A percentile compares a stretch with the other conserved stretches of the same genome.
Conservation (phyloP, 768 basidiomycete species). For the Tephrocybe sp. region DNA sequence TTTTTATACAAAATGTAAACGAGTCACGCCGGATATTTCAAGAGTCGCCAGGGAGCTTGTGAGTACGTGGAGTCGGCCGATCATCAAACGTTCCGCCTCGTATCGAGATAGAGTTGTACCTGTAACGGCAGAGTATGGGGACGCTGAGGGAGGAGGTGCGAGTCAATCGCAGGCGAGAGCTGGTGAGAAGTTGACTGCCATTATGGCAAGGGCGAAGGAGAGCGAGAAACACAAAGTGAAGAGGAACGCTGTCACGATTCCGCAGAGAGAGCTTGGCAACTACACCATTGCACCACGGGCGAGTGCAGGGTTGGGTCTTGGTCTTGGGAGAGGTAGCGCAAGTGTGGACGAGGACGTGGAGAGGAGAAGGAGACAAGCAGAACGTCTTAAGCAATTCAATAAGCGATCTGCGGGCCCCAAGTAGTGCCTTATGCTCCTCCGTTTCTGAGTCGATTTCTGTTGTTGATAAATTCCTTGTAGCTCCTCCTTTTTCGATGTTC, state of each 20-base stretch:
- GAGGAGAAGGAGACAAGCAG: conserved; percentile 70
- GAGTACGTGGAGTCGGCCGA: conserved; percentile 83
- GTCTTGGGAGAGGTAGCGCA: conserved; percentile 43
- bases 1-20: conserved; percentile 95
- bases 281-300: conserved; percentile 77
- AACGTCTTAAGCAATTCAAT: conserved; percentile 65
- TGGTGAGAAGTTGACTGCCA: conserved; percentile 62
- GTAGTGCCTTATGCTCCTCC: neutral
- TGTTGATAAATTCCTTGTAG: neutral
- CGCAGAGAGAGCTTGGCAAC: conserved; percentile 68
- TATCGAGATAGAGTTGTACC: conserved; percentile 75
- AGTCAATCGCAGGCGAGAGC: conserved; percentile 26
- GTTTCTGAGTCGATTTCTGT: neutral
- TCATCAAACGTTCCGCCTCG: conserved; percentile 84
- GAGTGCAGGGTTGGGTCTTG: conserved; percentile 48
- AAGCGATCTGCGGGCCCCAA: conserved; percentile 34
- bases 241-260: conserved; percentile 83
- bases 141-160: conserved; percentile 33
- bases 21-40: conserved; percentile 78
- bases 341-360: conserved; percentile 76
- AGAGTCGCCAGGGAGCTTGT: conserved; percentile 84
- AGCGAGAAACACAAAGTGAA: conserved; percentile 66
- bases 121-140: conserved; percentile 40
- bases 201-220: conserved; percentile 64
- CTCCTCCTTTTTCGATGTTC: too few species aligned